Evolutionary conservation across 2,329 filamentous ascomycete species (phyloP).

Genomic region (Sphaerulina musiva): DNA sequence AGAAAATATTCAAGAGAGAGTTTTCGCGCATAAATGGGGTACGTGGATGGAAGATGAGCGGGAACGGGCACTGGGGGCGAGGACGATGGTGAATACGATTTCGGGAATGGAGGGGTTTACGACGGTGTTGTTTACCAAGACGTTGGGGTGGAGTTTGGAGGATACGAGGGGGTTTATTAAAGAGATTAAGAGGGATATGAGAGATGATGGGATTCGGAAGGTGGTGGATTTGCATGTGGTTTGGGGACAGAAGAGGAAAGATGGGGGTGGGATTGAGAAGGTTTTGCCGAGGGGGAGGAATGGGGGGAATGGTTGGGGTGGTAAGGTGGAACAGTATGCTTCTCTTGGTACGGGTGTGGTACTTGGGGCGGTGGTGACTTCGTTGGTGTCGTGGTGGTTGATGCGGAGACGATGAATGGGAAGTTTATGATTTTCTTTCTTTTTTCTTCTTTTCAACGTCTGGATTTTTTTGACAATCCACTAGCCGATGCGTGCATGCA

Average conservation of each 20-base stretch:
- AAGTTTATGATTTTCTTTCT: too few relatives aligned
- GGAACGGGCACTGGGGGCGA: constrained; percentile 19
- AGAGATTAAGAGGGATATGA: constrained; percentile 17
- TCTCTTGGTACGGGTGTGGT: constrained; percentile 7
- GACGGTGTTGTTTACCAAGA: constrained; percentile 26
- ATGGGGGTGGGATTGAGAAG: too few relatives aligned
- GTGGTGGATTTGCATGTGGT: constrained; percentile 21
- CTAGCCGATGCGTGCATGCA: too few relatives aligned
- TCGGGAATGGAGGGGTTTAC: constrained; percentile 29
- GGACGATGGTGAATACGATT: constrained; percentile 25
- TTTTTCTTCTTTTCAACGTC: neutral
- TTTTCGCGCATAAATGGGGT: constrained; percentile 18
- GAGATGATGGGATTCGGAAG: constrained; percentile 17
- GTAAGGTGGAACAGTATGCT: too few relatives aligned
- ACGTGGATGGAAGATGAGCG: constrained; percentile 19
- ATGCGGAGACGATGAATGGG: neutral
- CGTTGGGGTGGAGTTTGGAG: constrained; percentile 24
- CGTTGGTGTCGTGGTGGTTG: neutral
- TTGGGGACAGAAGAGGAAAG: constrained; percentile 15
- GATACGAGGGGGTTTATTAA: constrained; percentile 22
- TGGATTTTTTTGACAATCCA: neutral
- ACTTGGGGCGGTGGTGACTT: constrained; percentile 1
- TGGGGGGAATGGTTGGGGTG: too few relatives aligned
- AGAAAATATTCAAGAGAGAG: constrained; percentile 6
- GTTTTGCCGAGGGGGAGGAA: too few relatives aligned